These are phyloP conservation scores for Saccharomycopsis sp. DNA, from an alignment of 805 yeast species.

Conservation along the genomic window DNA sequence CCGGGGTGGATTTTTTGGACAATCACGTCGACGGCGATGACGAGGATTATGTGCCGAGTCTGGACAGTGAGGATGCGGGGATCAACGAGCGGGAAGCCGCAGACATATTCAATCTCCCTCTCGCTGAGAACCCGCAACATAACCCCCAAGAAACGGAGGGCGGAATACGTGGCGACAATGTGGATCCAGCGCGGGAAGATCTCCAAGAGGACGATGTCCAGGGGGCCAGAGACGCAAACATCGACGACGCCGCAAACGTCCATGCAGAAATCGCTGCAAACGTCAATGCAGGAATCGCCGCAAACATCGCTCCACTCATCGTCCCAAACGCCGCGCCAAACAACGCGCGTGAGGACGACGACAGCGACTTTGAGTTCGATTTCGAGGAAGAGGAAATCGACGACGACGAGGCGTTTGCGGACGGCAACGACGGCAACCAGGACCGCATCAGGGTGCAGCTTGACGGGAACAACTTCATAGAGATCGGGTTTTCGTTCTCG, in stretches of 20 bases:
- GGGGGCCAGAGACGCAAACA: not conserved
- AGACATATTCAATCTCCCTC: not conserved
- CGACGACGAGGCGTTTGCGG: too few species aligned
- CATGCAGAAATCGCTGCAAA: constrained; percentile 15
- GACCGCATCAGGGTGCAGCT: not conserved
- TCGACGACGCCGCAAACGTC: constrained; percentile 20
- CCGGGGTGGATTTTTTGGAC: too few species aligned
- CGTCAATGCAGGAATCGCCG: not conserved
- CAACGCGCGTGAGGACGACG: too few species aligned
- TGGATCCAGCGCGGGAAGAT: not conserved
- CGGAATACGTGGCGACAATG: too few species aligned
- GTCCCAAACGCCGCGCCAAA: too few species aligned
- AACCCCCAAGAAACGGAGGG: too few species aligned
- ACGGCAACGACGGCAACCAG: too few species aligned
- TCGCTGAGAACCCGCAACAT: too few species aligned
- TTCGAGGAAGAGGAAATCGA: constrained; percentile 22
- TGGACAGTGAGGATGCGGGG: not conserved
- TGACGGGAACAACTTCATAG: constrained; percentile 6
- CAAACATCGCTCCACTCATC: too few species aligned
- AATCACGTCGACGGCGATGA: constrained; percentile 19
- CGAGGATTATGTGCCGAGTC: constrained; percentile 18
- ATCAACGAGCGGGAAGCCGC: constrained; percentile 21
- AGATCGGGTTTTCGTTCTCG: constrained; percentile 3
- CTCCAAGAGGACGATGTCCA: not conserved
- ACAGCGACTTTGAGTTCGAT: constrained; percentile 23